These are phyloP conservation scores for Plectosphaerella plurivora DNA, from an alignment of 2,329 filamentous ascomycete species.

Conservation along the genomic window DNA sequence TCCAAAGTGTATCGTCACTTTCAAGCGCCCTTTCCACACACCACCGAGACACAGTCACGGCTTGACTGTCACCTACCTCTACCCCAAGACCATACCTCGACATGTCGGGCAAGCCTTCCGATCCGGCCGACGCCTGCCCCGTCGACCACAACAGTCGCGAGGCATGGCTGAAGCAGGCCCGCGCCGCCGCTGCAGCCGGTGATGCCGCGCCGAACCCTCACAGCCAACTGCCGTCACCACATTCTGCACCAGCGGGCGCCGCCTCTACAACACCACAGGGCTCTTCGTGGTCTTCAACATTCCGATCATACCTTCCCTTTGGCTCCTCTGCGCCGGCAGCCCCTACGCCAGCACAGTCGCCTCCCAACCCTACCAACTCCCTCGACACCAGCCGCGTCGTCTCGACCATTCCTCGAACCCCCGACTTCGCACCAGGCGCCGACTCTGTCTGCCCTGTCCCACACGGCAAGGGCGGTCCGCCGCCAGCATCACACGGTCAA, in stretches of 20 bases:
- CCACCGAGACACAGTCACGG: no score
- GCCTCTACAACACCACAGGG: conserved; percentile 16
- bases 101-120: background rate
- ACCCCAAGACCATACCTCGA: background rate
- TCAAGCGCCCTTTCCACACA: no score
- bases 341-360: background rate
- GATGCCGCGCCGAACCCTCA: conserved; percentile 17
- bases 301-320: conserved; percentile 38
- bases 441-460: conserved; percentile 32
- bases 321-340: conserved; percentile 13
- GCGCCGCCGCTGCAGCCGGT: conserved; percentile 36
- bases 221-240: conserved; percentile 11
- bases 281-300: conserved; percentile 36
- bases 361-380: background rate
- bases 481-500: background rate
- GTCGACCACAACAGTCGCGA: conserved; percentile 88
- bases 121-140: conserved; percentile 57
- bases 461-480: conserved; percentile 25
- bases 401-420: conserved; percentile 71
- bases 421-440: conserved; percentile 24
- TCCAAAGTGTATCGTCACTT: no score
- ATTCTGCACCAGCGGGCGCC: conserved; percentile 19
- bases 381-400: conserved; percentile 68
- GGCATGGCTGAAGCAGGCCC: conserved; percentile 74
- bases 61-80: no score